Base-by-base conservation (phyloP, 768 basidiomycete genomes). In the Clathrus columnatus region DNA sequence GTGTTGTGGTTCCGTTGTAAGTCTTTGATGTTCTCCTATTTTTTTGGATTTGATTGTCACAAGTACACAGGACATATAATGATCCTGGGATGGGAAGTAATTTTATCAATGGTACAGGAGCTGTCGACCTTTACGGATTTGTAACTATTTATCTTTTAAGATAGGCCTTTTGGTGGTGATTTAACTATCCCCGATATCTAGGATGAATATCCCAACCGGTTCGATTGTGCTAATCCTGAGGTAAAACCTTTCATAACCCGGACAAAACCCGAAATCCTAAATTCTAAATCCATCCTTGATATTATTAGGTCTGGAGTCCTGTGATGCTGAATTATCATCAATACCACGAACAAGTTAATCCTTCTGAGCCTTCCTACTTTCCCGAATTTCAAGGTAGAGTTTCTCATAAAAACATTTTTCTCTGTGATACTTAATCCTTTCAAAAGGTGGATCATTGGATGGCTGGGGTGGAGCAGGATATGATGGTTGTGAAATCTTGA, bases 291-390 rank as follows among this genome's bases (percentile, higher is more conserved):
- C n/a, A 30, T 18, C 20, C 17, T 16, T n/a, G n/a, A 2, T n/a
- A 18, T 18, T 16, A 1, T 30, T 2, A 47, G 1, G 63, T 59
- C 0, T 91, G 89, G 90, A 76, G 64, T 14, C 77, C 77, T 2
- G 78, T 91, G 17, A 71, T 72, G 0, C 77, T 78, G 1, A 79
- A 75, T 59, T 89, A 88, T 61, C 75, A 83, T 53, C 63, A 69
- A 16, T 91, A 88, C 59, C 20, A 32, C 8, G 42, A 63, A 59
- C 41, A 51, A 7, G 58, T 62, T 30, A 51, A 53, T 49, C 62
- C 62, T 2, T 62, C 59, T 44, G 55, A 57, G 4, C 36, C 61
- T 29, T 62, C 60, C 57, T 62, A 48, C 7, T 43, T 57, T 17
- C 62, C 56, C 20, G 62, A 63, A 44, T 63, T 63, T 41, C 60